Conservation (phyloP, 75 land plant genomes). For the Pinus albicaulis region DNA sequence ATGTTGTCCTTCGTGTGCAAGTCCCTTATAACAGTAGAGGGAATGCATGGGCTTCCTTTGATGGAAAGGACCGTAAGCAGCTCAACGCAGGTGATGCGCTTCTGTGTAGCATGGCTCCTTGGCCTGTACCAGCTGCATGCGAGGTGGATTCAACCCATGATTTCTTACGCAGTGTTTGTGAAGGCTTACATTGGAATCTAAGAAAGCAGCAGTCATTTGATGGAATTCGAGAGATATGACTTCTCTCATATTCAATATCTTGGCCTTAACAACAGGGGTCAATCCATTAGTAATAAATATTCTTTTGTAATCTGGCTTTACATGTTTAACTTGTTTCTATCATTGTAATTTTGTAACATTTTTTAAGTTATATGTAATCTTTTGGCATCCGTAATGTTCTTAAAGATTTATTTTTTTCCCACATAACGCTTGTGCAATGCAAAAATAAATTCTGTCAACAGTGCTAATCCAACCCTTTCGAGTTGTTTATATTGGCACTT, state of each 20-base stretch:
- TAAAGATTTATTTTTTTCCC: no score
- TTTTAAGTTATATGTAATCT: no score
- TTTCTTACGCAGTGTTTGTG: constrained; percentile 83
- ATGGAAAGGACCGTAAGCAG: constrained; percentile 82
- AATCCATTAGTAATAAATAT: no score
- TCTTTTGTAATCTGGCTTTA: background rate
- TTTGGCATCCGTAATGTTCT: no score
- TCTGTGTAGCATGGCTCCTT: constrained; percentile 74
- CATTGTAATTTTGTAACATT: no score
- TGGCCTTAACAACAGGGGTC: no score
- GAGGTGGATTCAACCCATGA: constrained; percentile 75
- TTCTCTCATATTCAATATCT: background rate
- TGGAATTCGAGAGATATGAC: constrained; percentile 45
- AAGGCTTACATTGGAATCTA: constrained; percentile 91
- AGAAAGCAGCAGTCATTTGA: constrained; percentile 83
- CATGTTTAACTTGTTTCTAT: no score
- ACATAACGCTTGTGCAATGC: no score
- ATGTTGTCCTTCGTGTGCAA: constrained; percentile 78
- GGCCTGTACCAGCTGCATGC: constrained; percentile 96
- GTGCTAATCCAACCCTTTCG: no score
- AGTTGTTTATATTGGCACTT: no score
- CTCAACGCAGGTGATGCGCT: constrained; percentile 84
- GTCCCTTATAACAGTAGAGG: constrained; percentile 85
- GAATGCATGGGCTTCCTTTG: constrained; percentile 96
- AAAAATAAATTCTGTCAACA: no score